A percentile compares a stretch with the other conserved stretches of the same genome.
phyloP scores from a whole-genome alignment of 495 filamentous ascomycete species.

The Daldinia decipiens region DNA sequence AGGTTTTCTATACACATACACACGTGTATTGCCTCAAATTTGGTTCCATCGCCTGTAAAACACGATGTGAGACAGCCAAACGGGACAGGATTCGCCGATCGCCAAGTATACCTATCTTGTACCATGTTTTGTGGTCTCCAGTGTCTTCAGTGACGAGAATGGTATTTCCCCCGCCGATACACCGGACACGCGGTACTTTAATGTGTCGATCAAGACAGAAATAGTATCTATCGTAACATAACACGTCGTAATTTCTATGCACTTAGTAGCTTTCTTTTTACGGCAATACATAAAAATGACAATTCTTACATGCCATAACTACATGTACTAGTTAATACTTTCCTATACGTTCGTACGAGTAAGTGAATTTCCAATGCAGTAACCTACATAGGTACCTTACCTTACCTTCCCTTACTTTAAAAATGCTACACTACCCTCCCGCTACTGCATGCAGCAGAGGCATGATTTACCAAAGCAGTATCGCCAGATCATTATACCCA shows the following conservation, averaged over 20 bases:
- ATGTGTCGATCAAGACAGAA: constrained; percentile 18
- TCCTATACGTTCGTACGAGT: not conserved
- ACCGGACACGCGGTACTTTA: constrained; percentile 15
- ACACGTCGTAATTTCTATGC: constrained; percentile 24
- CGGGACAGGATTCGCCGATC: constrained; percentile 38
- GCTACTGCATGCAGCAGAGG: constrained; percentile 28
- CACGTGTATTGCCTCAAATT: constrained; percentile 21
- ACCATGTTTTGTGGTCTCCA: constrained; percentile 11
- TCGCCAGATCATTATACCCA: constrained; percentile 12
- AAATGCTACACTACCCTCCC: constrained; percentile 29
- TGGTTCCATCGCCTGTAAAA: constrained; percentile 37
- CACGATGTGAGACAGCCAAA: constrained; percentile 37
- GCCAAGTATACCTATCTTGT: constrained; percentile 24
- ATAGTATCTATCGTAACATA: constrained; percentile 19
- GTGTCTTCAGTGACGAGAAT: not conserved
- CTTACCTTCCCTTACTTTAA: not conserved
- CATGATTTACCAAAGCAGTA: constrained; percentile 1
- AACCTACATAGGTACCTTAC: too few relatives aligned
- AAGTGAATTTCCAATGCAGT: constrained; percentile 11
- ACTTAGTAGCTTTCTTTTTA: not conserved
- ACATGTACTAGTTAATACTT: not conserved
- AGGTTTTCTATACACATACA: constrained; percentile 7
- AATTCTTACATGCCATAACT: constrained; percentile 3
- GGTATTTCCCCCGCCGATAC: constrained; percentile 14
- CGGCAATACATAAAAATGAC: constrained; percentile 15